phyloP scores from a whole-genome alignment of 2,329 filamentous ascomycete species.

The Pseudogymnoascus pannorum region DNA sequence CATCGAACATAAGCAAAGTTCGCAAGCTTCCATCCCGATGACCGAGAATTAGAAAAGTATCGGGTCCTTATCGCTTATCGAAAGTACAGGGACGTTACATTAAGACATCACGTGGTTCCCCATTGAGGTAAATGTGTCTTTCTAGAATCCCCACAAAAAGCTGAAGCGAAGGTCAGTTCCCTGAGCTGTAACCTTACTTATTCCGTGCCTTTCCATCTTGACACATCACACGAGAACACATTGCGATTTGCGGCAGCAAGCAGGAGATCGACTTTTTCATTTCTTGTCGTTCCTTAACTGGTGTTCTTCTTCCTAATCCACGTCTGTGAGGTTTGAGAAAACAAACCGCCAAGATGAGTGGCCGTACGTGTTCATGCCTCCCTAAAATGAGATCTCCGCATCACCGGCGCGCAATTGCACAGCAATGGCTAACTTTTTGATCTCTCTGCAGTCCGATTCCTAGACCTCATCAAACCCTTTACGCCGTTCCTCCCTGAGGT shows the following conservation, averaged over 20 bases:
- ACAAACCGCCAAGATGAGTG: slow-evolving; percentile 35
- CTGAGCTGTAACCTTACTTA: slow-evolving; percentile 9
- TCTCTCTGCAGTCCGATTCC: slow-evolving; percentile 72
- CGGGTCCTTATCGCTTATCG: slow-evolving; percentile 3
- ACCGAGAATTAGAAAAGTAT: slow-evolving; percentile 5
- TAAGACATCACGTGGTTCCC: slow-evolving; percentile 11
- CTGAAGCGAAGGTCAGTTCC: slow-evolving; percentile 9
- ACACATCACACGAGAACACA: slow-evolving; percentile 11
- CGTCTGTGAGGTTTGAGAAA: slow-evolving; percentile 30
- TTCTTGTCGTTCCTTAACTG: slow-evolving; percentile 22
- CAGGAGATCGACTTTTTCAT: slow-evolving; percentile 10
- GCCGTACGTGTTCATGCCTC: slow-evolving; percentile 30
- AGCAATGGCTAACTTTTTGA: slow-evolving; percentile 22
- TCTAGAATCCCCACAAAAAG: slow-evolving; percentile 9
- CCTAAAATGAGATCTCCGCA: slow-evolving; percentile 14
- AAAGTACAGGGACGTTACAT: neutral
- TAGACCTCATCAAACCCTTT: slow-evolving; percentile 99
- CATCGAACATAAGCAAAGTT: neutral
- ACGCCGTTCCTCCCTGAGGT: slow-evolving; percentile 99
- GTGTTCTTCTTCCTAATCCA: slow-evolving; percentile 26
- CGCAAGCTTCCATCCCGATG: slow-evolving; percentile 17
- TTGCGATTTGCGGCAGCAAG: slow-evolving; percentile 14
- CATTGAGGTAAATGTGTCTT: slow-evolving; percentile 9
- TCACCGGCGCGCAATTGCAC: slow-evolving; percentile 9
- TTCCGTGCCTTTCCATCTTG: slow-evolving; percentile 9